These are phyloP conservation scores for Kernera saxatilis DNA, from an alignment of 345 rosid species.

Conservation along the genomic window DNA sequence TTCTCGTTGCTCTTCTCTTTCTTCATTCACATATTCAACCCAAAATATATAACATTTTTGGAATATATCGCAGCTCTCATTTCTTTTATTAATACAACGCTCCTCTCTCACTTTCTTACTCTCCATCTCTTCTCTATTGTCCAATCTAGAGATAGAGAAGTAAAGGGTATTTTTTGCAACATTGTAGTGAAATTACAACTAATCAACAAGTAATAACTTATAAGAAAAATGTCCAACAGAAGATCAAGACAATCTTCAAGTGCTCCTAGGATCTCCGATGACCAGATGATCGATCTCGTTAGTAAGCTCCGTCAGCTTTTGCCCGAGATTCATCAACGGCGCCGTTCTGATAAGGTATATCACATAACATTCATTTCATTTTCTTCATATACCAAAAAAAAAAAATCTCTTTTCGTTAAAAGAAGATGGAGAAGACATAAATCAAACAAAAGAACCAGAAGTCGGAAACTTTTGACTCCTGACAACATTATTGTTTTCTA, in stretches of 20 bases:
- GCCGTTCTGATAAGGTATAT: constrained; percentile 68
- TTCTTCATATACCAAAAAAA: background rate
- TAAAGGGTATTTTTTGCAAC: constrained; percentile 6
- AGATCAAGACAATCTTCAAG: constrained; percentile 61
- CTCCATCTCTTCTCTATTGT: background rate
- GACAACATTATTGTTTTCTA: constrained; percentile 21
- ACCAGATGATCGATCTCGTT: constrained; percentile 75
- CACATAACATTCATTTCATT: background rate
- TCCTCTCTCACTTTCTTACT: background rate
- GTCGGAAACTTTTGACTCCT: constrained; percentile 35
- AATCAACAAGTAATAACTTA: background rate
- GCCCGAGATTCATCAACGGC: constrained; percentile 64
- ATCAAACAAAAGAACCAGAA: background rate
- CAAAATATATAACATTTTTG: background rate
- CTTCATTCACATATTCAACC: background rate
- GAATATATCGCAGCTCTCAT: background rate
- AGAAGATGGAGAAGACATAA: background rate
- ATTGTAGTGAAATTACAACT: constrained; percentile 9
- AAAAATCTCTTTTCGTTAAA: background rate
- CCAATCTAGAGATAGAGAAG: background rate
- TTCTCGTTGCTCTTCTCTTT: background rate
- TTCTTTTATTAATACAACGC: background rate
- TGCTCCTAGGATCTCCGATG: constrained; percentile 54
- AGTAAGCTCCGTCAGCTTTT: constrained; percentile 72
- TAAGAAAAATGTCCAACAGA: constrained; percentile 59